phyloP scores from a whole-genome alignment of 2,329 filamentous ascomycete species.

The Nothophoma quercina region DNA sequence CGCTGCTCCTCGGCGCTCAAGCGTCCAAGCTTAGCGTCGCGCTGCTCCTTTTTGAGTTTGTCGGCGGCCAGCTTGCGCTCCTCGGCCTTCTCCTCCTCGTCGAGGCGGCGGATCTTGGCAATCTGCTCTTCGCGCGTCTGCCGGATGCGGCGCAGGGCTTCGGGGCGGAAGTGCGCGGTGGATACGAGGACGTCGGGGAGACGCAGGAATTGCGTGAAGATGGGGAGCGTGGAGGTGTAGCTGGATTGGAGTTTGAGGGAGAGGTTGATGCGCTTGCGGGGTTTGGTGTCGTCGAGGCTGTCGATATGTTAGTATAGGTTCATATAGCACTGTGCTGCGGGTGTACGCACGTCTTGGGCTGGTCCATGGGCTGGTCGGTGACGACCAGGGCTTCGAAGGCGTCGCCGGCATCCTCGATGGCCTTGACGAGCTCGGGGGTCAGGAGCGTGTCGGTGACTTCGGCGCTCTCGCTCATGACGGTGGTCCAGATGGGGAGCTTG shows the following conservation, averaged over 20 bases:
- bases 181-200: conserved; percentile 83
- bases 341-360: conserved; percentile 77
- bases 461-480: conserved; percentile 95
- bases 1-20: conserved; percentile 66
- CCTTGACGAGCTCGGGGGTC: conserved; percentile 84
- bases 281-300: conserved; percentile 81
- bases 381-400: conserved; percentile 85
- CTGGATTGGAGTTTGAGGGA: conserved; percentile 71
- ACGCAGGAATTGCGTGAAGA: conserved; percentile 84
- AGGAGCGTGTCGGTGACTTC: conserved; percentile 90
- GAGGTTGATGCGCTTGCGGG: conserved; percentile 87
- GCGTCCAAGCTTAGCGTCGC: conserved; percentile 73
- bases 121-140: conserved; percentile 80
- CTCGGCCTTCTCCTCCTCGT: conserved; percentile 74
- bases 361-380: conserved; percentile 87
- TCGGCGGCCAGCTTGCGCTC: conserved; percentile 62
- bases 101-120: conserved; percentile 77
- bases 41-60: conserved; percentile 80
- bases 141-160: conserved; percentile 86
- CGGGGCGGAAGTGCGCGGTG: conserved; percentile 81
- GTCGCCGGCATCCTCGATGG: conserved; percentile 76
- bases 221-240: conserved; percentile 69
- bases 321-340: conserved; percentile 7
- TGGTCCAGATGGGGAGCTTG: conserved; percentile 89
- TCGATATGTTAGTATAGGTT: neutral